These are phyloP conservation scores for Tolypocladium album DNA, from an alignment of 2,329 filamentous ascomycete genomes.

Conservation along the genomic window DNA sequence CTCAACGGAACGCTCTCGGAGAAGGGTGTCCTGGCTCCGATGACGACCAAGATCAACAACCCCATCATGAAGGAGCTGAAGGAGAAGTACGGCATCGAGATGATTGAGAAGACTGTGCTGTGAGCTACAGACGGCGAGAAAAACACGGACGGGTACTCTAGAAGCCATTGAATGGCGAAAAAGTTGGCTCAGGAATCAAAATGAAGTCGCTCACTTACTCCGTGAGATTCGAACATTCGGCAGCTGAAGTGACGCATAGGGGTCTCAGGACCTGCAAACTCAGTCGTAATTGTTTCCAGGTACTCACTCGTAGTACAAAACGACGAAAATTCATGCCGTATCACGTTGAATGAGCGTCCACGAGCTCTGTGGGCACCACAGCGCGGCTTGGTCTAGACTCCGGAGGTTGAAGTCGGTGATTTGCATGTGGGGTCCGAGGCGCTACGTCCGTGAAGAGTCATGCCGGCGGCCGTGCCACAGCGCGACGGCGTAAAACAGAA, in stretches of 20 bases:
- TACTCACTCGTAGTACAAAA: no score
- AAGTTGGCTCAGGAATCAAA: neutral
- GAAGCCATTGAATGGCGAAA: neutral
- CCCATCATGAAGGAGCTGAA: constrained; percentile 69
- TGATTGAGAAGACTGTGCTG: constrained; percentile 55
- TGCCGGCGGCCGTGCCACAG: neutral
- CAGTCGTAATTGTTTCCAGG: no score
- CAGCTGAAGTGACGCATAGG: no score
- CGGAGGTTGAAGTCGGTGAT: neutral
- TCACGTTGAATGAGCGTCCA: no score
- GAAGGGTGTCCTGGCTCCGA: constrained; percentile 67
- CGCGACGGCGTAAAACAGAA: neutral
- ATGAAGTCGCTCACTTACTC: neutral
- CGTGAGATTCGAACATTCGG: no score
- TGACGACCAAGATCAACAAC: constrained; percentile 59
- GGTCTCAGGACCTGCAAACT: no score
- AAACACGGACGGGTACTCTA: neutral
- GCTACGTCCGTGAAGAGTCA: neutral
- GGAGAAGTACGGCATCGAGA: constrained; percentile 64
- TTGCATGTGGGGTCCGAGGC: neutral
- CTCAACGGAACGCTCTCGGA: constrained; percentile 63
- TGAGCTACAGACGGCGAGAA: constrained; percentile 8
- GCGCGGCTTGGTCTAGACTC: neutral
- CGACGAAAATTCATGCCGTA: no score
- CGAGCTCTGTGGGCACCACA: no score